Evolutionary conservation across 768 basidiomycete genomes (phyloP).

Genomic region (Lentinula lateritia): DNA sequence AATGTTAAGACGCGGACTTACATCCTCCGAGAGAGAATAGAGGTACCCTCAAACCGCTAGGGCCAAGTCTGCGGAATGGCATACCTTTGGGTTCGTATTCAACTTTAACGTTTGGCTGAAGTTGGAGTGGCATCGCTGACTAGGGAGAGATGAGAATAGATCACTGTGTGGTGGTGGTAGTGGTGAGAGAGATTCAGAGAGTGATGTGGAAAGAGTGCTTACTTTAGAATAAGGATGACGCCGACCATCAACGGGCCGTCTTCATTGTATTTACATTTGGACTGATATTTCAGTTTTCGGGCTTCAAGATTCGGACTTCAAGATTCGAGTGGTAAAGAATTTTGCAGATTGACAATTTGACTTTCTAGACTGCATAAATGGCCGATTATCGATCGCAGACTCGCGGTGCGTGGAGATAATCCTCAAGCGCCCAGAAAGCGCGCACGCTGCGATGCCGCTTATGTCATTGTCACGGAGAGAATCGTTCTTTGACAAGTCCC

Average conservation of each 20-base stretch:
- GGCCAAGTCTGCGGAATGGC: constrained; percentile 41
- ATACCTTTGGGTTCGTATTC: constrained; percentile 35
- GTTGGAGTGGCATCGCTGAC: not conserved
- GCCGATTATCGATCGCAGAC: too few relatives aligned
- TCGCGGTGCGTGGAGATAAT: too few relatives aligned
- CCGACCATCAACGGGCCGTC: not conserved
- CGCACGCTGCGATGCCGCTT: not conserved
- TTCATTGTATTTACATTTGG: not conserved
- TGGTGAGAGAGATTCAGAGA: not conserved
- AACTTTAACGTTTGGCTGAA: constrained; percentile 9
- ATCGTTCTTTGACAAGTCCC: not conserved
- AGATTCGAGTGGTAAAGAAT: too few relatives aligned
- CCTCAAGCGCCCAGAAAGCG: not conserved
- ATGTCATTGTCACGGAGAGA: not conserved
- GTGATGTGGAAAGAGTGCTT: not conserved
- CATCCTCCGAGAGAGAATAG: constrained; percentile 54
- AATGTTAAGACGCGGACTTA: constrained; percentile 12
- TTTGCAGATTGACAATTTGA: too few relatives aligned
- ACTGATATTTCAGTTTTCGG: too few relatives aligned
- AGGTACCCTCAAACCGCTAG: constrained; percentile 46
- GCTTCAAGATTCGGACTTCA: too few relatives aligned
- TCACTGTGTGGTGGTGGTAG: not conserved
- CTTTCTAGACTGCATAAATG: too few relatives aligned
- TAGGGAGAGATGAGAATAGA: not conserved
- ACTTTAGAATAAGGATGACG: too few relatives aligned